Conservation (phyloP, 371 early-diverging fungal species). For the Syncephalastrum contaminatum region DNA sequence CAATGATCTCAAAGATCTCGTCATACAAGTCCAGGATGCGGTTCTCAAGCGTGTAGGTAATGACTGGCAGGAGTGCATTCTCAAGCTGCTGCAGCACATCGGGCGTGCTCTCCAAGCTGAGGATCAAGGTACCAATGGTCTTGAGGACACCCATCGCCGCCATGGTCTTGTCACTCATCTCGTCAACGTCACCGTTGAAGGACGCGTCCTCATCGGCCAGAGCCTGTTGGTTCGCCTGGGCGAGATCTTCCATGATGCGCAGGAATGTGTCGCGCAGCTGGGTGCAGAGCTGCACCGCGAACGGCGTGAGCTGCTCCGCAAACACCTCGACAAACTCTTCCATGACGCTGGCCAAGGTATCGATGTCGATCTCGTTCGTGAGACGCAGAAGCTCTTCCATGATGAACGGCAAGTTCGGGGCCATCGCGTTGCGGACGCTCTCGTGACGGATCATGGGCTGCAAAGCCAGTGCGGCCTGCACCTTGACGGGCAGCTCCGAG, state of each 20-base stretch:
- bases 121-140: conserved; percentile 83
- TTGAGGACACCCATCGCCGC: conserved; percentile 90
- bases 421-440: conserved; percentile 67
- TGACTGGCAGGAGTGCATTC: conserved; percentile 66
- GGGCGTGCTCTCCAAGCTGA: conserved; percentile 68
- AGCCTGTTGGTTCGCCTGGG: conserved; percentile 33
- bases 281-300: conserved; percentile 81
- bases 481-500: conserved; percentile 80
- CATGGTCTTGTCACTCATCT: conserved; percentile 80
- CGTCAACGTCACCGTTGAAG: conserved; percentile 45
- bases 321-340: conserved; percentile 89
- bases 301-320: conserved; percentile 85
- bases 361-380: conserved; percentile 89
- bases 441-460: conserved; percentile 75
- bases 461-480: conserved; percentile 80
- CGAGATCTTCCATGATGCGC: conserved; percentile 75
- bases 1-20: conserved; percentile 86
- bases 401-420: conserved; percentile 74
- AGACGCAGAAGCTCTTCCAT: conserved; percentile 83
- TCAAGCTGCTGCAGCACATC: conserved; percentile 70
- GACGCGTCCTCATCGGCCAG: conserved; percentile 38
- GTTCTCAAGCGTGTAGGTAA: conserved; percentile 72
- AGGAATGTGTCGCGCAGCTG: conserved; percentile 83
- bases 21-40: conserved; percentile 78
- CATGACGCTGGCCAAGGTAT: conserved; percentile 82